These are phyloP conservation scores for Fraxinus albicans DNA, from an alignment of 305 asterid genomes.

Conservation along the genomic window DNA sequence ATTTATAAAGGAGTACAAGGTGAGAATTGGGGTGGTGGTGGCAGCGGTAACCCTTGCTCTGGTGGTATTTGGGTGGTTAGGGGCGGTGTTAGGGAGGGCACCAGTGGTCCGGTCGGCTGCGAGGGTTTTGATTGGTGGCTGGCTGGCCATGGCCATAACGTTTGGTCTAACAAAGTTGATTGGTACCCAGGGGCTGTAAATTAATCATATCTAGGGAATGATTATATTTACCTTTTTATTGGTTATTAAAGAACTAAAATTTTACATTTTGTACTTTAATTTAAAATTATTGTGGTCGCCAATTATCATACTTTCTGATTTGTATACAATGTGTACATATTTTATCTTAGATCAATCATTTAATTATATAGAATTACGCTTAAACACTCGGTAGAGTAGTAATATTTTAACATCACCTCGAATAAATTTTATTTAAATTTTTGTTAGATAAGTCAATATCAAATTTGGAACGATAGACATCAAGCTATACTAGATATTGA, in stretches of 20 bases:
- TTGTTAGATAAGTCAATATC: background rate
- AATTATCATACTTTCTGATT: background rate
- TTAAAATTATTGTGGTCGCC: background rate
- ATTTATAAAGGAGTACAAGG: conserved; percentile 61
- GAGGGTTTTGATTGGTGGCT: conserved; percentile 88
- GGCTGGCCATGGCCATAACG: conserved; percentile 92
- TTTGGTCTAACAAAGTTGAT: conserved; percentile 83
- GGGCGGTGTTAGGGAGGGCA: conserved; percentile 73
- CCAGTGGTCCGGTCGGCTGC: conserved; percentile 56
- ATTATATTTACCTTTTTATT: background rate
- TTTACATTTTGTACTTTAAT: background rate
- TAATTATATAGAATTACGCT: background rate
- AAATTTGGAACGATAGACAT: background rate
- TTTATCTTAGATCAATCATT: too few species aligned
- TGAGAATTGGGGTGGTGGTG: conserved; percentile 60
- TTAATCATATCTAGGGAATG: background rate
- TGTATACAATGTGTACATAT: background rate
- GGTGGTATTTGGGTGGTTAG: conserved; percentile 79
- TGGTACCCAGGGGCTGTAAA: conserved; percentile 57
- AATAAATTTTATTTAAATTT: too few species aligned
- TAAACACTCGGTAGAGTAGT: background rate
- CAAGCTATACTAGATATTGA: background rate
- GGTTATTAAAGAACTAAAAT: background rate
- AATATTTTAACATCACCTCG: background rate
- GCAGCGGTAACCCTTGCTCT: conserved; percentile 75